These are phyloP conservation scores for Saccharomyces pastorianus DNA, from an alignment of 1,139 yeast genomes.

Conservation along the genomic window DNA sequence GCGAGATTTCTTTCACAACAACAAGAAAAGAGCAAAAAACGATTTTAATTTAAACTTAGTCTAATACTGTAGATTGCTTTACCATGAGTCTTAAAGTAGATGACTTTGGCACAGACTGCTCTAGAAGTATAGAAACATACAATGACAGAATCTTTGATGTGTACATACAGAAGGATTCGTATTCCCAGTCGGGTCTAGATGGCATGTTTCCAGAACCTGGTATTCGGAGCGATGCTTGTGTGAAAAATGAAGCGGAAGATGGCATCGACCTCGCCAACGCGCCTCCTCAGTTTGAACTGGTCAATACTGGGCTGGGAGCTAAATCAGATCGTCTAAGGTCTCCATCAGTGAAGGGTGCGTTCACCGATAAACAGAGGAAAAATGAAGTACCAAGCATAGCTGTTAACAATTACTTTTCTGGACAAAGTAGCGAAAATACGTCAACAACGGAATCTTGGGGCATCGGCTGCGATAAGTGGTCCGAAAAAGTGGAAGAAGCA, in stretches of 20 bases:
- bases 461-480: slow-evolving; percentile 24
- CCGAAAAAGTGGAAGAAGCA: slow-evolving; percentile 70
- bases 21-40: neutral
- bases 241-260: neutral
- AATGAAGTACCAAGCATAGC: neutral
- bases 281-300: neutral
- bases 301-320: neutral
- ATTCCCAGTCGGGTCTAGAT: neutral
- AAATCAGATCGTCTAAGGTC: neutral
- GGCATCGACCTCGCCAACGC: neutral
- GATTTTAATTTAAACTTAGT: neutral
- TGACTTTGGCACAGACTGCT: neutral
- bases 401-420: neutral
- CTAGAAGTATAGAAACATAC: neutral
- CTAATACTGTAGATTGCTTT: neutral
- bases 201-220: neutral
- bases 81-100: neutral
- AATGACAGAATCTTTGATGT: neutral
- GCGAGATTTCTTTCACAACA: neutral
- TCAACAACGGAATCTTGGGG: neutral
- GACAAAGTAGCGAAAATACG: neutral
- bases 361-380: neutral
- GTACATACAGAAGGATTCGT: neutral
- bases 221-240: neutral
- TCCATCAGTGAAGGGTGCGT: neutral